Conservation (phyloP, 2,329 filamentous ascomycete species). For the Nemania diffusa region DNA sequence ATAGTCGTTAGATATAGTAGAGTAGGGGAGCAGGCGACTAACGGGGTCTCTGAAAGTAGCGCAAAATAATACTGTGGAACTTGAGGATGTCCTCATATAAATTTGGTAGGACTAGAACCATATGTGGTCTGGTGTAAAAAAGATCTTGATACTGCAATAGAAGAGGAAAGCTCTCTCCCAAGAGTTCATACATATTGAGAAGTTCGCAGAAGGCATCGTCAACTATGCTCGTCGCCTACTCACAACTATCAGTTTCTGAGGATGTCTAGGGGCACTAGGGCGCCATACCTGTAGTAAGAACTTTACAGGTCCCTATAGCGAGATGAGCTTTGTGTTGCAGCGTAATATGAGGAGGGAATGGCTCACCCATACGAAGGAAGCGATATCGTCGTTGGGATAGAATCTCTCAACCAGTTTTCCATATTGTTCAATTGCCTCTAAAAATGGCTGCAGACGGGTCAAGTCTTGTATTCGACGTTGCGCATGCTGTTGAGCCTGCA, state of each 20-base stretch:
- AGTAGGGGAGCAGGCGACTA: constrained; percentile 6
- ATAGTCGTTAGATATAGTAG: neutral
- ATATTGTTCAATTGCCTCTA: constrained; percentile 11
- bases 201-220: constrained; percentile 14
- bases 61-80: constrained; percentile 36
- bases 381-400: neutral
- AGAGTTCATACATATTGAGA: neutral
- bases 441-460: constrained; percentile 11
- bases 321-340: neutral
- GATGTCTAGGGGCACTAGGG: neutral
- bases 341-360: neutral
- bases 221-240: neutral
- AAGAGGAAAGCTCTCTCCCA: constrained; percentile 42
- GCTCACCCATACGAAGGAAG: constrained; percentile 10
- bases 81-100: constrained; percentile 40
- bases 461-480: constrained; percentile 6
- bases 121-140: constrained; percentile 34
- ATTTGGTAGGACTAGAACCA: constrained; percentile 28
- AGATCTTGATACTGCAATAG: constrained; percentile 38
- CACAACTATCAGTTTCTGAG: neutral
- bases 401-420: neutral
- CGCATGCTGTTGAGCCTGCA: constrained; percentile 15
- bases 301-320: constrained; percentile 3
- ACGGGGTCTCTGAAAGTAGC: constrained; percentile 39
- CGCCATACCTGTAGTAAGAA: constrained; percentile 13